A percentile compares a stretch with the other conserved stretches of the same genome.
Conservation (phyloP, 805 yeast genomes). For the Myxozyma kluyveri region DNA sequence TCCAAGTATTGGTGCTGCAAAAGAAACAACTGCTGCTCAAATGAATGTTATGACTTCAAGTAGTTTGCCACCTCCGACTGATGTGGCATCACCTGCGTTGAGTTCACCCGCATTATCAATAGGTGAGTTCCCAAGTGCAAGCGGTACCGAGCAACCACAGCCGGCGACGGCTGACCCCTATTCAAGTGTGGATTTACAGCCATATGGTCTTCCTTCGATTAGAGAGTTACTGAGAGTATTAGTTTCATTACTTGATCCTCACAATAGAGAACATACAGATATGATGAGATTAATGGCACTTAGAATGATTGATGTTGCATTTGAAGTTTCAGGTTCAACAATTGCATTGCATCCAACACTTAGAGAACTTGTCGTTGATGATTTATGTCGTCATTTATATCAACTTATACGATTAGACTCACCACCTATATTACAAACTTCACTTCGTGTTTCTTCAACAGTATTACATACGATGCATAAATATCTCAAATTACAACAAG, state of each 20-base stretch:
- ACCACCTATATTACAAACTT: conserved; percentile 65
- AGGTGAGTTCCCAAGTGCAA: conserved; percentile 13
- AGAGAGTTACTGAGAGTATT: conserved; percentile 74
- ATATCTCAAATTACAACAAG: conserved; percentile 74
- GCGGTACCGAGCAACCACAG: background rate
- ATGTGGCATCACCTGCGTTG: conserved; percentile 8
- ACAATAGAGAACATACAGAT: conserved; percentile 82
- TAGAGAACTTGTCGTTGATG: conserved; percentile 67
- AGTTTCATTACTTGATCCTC: conserved; percentile 77
- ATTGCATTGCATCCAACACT: conserved; percentile 63
- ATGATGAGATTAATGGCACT: conserved; percentile 81
- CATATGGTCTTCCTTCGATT: conserved; percentile 73
- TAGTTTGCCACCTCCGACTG: conserved; percentile 38
- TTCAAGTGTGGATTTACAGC: conserved; percentile 28
- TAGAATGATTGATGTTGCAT: conserved; percentile 67
- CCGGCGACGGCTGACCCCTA: conserved; percentile 20
- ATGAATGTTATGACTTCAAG: conserved; percentile 50
- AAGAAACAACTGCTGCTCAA: conserved; percentile 38
- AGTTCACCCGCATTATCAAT: conserved; percentile 20
- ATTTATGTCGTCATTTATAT: conserved; percentile 79
- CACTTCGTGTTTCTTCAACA: conserved; percentile 73
- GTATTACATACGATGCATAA: conserved; percentile 64
- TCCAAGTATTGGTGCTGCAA: conserved; percentile 39
- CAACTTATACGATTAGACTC: conserved; percentile 76
- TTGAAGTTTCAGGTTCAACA: conserved; percentile 74